Conservation (phyloP, 495 filamentous ascomycete genomes). For the Hypoxylon subgilvum region DNA sequence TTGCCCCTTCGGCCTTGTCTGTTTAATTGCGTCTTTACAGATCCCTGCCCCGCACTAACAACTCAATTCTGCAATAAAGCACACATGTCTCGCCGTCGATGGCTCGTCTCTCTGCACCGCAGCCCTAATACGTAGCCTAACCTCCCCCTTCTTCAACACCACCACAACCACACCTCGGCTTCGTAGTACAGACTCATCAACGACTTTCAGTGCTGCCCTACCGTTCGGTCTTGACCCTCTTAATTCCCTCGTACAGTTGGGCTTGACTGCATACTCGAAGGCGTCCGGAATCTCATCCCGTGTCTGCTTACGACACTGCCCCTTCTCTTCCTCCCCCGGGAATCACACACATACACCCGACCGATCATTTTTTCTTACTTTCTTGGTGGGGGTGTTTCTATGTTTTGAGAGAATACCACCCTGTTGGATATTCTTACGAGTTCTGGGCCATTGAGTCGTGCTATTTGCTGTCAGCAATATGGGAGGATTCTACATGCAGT, state of each 20-base stretch:
- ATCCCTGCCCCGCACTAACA: slow-evolving; percentile 58
- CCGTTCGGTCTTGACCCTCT: slow-evolving; percentile 37
- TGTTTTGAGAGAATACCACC: slow-evolving; percentile 38
- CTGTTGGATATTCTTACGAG: slow-evolving; percentile 24
- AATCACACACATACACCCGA: slow-evolving; percentile 39
- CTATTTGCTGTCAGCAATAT: slow-evolving; percentile 51
- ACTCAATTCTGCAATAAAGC: slow-evolving; percentile 64
- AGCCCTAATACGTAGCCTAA: slow-evolving; percentile 60
- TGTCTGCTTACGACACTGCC: slow-evolving; percentile 29
- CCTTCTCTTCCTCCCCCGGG: slow-evolving; percentile 15
- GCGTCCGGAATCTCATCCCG: slow-evolving; percentile 46
- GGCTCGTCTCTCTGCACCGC: slow-evolving; percentile 54
- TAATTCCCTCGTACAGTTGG: slow-evolving; percentile 53
- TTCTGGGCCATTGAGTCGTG: slow-evolving; percentile 32
- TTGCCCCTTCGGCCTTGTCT: slow-evolving; percentile 53
- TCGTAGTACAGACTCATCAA: slow-evolving; percentile 53
- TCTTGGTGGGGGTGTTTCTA: slow-evolving; percentile 42
- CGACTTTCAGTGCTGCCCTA: slow-evolving; percentile 47
- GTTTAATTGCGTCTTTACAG: slow-evolving; percentile 53
- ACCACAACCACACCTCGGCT: slow-evolving; percentile 48
- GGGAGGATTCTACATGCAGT: slow-evolving; percentile 68
- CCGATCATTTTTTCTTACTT: slow-evolving; percentile 26
- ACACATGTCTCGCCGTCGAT: slow-evolving; percentile 66
- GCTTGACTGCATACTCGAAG: slow-evolving; percentile 61
- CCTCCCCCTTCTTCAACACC: slow-evolving; percentile 50